Percentiles rank a stretch among this genome's conserved stretches.
phyloP scores from a whole-genome alignment of 2,329 filamentous ascomycete genomes.

The Karstenula rhodostoma region DNA sequence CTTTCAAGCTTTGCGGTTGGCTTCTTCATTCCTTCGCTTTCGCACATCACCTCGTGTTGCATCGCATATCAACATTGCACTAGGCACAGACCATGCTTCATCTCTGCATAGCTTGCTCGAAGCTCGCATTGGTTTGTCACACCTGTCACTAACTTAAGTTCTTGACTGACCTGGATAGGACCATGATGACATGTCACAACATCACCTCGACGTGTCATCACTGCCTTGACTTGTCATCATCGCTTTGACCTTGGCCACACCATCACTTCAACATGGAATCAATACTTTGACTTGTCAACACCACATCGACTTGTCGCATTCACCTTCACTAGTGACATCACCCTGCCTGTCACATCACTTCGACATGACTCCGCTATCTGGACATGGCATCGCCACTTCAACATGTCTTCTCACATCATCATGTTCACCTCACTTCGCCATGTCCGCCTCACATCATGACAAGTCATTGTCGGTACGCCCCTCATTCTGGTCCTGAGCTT shows the following conservation, averaged over 20 bases:
- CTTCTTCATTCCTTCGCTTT: neutral
- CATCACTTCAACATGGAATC: neutral
- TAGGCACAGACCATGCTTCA: neutral
- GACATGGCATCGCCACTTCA: neutral
- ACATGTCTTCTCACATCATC: neutral
- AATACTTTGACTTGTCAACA: neutral
- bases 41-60: neutral
- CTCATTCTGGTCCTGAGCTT: neutral
- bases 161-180: neutral
- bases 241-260: neutral
- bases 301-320: neutral
- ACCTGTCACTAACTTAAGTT: neutral
- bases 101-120: neutral
- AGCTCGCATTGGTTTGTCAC: conserved; percentile 3
- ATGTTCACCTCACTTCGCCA: neutral
- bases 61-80: neutral
- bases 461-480: neutral
- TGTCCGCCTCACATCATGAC: neutral
- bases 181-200: conserved; percentile 1
- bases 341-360: neutral
- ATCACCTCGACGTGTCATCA: neutral
- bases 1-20: neutral
- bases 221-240: neutral
- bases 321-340: too few relatives aligned
- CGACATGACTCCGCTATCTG: neutral